Evolutionary conservation across 768 basidiomycete genomes (phyloP).

Genomic region (Russula earlei): DNA sequence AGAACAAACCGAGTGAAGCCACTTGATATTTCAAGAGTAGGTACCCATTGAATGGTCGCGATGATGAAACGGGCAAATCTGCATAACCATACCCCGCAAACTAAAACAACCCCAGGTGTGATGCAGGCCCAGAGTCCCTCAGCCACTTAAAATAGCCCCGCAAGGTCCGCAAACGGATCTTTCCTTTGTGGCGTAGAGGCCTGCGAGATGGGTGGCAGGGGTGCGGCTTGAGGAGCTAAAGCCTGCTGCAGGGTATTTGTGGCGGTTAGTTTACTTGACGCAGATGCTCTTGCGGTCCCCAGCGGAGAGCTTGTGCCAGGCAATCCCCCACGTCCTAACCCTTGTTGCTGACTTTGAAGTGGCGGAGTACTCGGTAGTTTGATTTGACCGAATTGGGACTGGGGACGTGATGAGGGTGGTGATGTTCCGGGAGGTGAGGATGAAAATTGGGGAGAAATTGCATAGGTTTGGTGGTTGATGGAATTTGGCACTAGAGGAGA

Average conservation of each 20-base stretch:
- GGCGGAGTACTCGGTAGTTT: constrained; percentile 19
- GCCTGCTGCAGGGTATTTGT: constrained; percentile 10
- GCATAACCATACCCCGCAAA: neutral
- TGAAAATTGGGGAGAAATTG: constrained; percentile 4
- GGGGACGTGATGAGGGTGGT: neutral
- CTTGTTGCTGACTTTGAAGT: constrained; percentile 8
- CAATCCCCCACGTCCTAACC: constrained; percentile 5
- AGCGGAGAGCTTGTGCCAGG: neutral
- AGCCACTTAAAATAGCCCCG: constrained; percentile 50
- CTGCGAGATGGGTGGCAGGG: constrained; percentile 16
- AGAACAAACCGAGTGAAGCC: neutral
- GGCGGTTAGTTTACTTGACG: neutral
- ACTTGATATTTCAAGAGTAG: constrained; percentile 6
- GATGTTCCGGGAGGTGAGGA: constrained; percentile 2
- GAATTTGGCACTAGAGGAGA: neutral
- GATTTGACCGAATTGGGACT: constrained; percentile 17
- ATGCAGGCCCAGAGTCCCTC: neutral
- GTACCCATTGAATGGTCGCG: neutral
- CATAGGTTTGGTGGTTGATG: neutral
- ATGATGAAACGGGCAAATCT: neutral
- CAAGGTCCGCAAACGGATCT: constrained; percentile 81
- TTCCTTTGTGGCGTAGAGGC: constrained; percentile 38
- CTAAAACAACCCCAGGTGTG: neutral
- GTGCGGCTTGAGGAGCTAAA: constrained; percentile 7
- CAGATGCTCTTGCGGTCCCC: neutral